Evolutionary conservation across 2,329 filamentous ascomycete genomes (phyloP), one percentile per base, ranked within the genome.

Genomic region (Alternaria arborescens): DNA sequence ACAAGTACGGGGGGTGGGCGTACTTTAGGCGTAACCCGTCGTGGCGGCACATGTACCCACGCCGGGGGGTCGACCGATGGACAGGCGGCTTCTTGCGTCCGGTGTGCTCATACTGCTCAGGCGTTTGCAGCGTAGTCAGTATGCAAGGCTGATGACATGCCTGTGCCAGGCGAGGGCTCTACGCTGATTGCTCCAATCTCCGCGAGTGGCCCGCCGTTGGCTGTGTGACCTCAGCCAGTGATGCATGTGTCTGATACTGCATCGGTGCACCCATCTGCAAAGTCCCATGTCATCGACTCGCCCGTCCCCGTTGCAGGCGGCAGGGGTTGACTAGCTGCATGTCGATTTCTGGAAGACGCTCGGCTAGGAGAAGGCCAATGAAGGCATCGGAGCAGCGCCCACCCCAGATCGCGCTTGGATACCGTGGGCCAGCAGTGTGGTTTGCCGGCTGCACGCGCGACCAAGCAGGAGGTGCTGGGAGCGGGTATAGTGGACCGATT

Each of bases 331-430:
- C 24, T 43, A 32, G 69, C 54, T 48, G 59, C 62, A 68, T 54
- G 63, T 65, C 67, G 71, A 68, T 73, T 74, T 76, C 74, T 76
- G 74, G 72, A 77, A 76, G 71, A 67, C 70, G 68, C 62, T 76
- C 68, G 69, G 67, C 61, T 70, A 55, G 51, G 32, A 34, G 26
- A 20, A 52, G 60, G 60, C 72, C 68, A 73, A 75, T 75, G 26
- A 60, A 24, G 34, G 52, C 41, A 4, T 32, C 60, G 61, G 24
- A 60, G 41, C 60, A 58, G 61, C 64, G 66, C 60, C 69, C 68
- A 66, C 71, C 70, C 71, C 70, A 71, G 73, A 76, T 76, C 69
- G 71, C 69, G 71, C 72, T 72, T 73, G 69, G 64, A 52, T 61
- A 60, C 62, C 67, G 68, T 68, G 70, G 66, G 69, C 71, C 71